Conservation (phyloP, 441 rosid genomes). For the Adansonia grandidieri region DNA sequence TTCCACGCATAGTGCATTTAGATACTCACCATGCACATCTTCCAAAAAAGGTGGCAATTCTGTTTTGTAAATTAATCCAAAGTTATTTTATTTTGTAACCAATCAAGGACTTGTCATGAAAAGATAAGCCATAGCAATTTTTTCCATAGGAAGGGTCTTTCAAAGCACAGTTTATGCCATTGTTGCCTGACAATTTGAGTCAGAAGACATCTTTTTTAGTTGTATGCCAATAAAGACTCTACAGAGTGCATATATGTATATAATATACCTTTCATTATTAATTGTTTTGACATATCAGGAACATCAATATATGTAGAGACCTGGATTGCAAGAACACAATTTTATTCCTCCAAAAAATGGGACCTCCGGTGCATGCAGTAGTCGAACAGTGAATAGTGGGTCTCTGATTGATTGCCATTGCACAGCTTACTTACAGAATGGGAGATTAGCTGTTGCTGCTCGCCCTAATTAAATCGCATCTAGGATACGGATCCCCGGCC, state of each 20-base stretch:
- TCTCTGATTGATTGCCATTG: neutral
- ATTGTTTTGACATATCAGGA: neutral
- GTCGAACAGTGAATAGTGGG: slow-evolving; percentile 10
- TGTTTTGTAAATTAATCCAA: neutral
- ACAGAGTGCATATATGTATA: neutral
- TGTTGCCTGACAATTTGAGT: neutral
- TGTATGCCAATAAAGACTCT: neutral
- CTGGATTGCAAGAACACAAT: neutral
- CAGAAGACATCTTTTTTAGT: neutral
- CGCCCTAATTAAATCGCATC: neutral
- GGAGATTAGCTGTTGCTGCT: neutral
- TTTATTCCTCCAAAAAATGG: neutral
- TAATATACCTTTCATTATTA: neutral
- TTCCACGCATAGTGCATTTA: neutral
- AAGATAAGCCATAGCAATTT: neutral
- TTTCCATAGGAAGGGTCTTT: neutral
- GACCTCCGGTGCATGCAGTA: neutral
- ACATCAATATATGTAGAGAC: neutral
- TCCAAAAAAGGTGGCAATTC: neutral
- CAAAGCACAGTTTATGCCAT: neutral
- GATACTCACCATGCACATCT: neutral
- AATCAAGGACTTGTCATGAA: neutral
- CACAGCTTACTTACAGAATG: neutral
- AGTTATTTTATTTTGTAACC: too few relatives aligned
- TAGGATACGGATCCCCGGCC: neutral